Evolutionary conservation across 768 basidiomycete genomes (phyloP).

Genomic region (Sistotremastrum niveocremeum): DNA sequence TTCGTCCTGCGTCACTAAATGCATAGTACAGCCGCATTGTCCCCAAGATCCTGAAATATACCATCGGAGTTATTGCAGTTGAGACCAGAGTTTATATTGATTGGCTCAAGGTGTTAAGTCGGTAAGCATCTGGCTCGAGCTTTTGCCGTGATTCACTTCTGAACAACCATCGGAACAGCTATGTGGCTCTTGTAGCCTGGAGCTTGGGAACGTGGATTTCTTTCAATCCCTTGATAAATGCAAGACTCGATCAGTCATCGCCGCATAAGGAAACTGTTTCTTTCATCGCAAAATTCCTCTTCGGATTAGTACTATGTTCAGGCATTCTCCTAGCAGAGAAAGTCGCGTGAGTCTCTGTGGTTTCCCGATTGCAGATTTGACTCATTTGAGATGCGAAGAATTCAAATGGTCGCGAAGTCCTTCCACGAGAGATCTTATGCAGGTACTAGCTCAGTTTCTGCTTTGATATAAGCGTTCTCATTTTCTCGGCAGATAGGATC

Average conservation of each 20-base stretch:
- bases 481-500: conserved; percentile 50
- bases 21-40: conserved; percentile 28
- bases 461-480: neutral
- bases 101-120: conserved; percentile 53
- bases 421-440: conserved; percentile 71
- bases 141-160: conserved; percentile 11
- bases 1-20: neutral
- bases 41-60: conserved; percentile 41
- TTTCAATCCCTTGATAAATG: conserved; percentile 54
- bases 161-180: conserved; percentile 18
- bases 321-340: conserved; percentile 70
- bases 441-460: conserved; percentile 20
- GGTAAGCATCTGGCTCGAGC: conserved; percentile 25
- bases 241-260: conserved; percentile 29
- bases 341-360: conserved; percentile 25
- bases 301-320: conserved; percentile 57
- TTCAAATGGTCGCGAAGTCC: conserved; percentile 75
- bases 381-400: conserved; percentile 11
- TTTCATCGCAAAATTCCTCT: conserved; percentile 52
- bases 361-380: too few species aligned
- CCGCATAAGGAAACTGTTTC: neutral
- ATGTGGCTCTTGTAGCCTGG: conserved; percentile 60
- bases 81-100: conserved; percentile 64
- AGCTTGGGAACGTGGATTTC: conserved; percentile 52
- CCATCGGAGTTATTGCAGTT: conserved; percentile 63